phyloP scores from a whole-genome alignment of 2,329 filamentous ascomycete species.

The Lasiodiplodia sp. region DNA sequence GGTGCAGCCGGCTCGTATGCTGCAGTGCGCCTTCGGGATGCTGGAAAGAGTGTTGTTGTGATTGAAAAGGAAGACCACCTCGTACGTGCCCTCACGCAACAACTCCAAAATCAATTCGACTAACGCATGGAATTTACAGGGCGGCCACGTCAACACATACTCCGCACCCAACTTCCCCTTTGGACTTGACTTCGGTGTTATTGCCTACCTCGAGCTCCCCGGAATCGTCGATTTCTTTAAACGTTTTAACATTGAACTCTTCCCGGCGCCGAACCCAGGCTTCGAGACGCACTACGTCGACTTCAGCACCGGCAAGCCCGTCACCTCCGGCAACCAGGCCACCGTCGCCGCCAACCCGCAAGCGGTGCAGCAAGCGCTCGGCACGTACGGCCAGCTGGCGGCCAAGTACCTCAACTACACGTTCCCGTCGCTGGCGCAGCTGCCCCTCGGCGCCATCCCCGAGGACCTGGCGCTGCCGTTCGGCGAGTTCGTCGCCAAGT shows the following conservation, averaged over 20 bases:
- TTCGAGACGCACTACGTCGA: conserved; percentile 33
- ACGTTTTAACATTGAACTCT: conserved; percentile 49
- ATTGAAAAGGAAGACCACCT: conserved; percentile 49
- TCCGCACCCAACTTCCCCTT: conserved; percentile 45
- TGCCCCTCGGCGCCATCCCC: conserved; percentile 43
- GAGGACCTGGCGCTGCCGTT: conserved; percentile 58
- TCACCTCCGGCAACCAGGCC: neutral
- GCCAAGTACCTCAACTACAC: conserved; percentile 43
- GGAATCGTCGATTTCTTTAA: conserved; percentile 55
- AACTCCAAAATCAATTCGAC: neutral
- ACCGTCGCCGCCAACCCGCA: neutral
- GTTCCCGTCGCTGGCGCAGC: conserved; percentile 1
- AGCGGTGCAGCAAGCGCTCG: conserved; percentile 32
- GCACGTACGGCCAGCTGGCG: conserved; percentile 39
- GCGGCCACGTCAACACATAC: conserved; percentile 61
- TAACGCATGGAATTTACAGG: conserved; percentile 34
- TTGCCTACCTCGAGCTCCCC: conserved; percentile 51
- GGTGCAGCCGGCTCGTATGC: conserved; percentile 52
- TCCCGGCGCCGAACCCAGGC: conserved; percentile 33
- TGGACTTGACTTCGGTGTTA: conserved; percentile 49
- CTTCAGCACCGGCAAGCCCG: conserved; percentile 40
- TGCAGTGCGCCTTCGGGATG: conserved; percentile 49
- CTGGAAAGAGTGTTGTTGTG: conserved; percentile 48
- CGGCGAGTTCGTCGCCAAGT: conserved; percentile 57
- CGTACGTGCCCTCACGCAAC: neutral